Evolutionary conservation across 441 rosid genomes (phyloP), one percentile per base, ranked within the genome.

Genomic region (Mallotus repandus): DNA sequence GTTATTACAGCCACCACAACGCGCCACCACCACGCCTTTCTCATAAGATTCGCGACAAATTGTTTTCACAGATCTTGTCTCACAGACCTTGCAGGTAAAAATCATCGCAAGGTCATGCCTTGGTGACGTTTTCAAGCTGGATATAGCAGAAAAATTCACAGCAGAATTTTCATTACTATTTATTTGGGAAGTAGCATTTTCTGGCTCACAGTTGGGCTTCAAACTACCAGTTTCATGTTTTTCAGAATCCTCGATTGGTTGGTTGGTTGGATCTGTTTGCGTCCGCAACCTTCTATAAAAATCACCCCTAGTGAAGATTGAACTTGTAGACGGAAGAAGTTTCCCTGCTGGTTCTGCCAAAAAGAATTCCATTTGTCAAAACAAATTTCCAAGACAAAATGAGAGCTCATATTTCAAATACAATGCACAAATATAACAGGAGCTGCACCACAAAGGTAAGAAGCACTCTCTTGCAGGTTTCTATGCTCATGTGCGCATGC

Each of bases 61-160:
- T 65, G 85, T 90, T 88, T 90, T 94, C 48, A 90, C 76, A 0
- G 92, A 90, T 68, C 98, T 88, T 4, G 95, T 94, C 68, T 92
- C 95, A 9, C 98, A 90, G 73, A 90, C 95, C 75, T 81, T 92
- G 86, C 98, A 92, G 16, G 98, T 94, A 75, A 85, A 94, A 55
- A 90, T 79, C 90, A 92, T 87, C 71, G 90, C 89, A 63, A 89
- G 87, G 78, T 94, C 95, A 72, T 94, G 98, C 87, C 98, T 85
- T 0, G 87, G 70, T 59, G 93, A 89, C 16, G 79, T 61, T 78
- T 90, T 90, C 77, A 89, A 77, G 70, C 83, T 85, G 65, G 97
- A 89, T 14, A 62, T 25, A 11, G 80, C 84, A 0, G 83, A 78
- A 29, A 75, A 76, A 69, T 81, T 87, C 75, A 79, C 71, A 19